Conservation (phyloP, 2,329 filamentous ascomycete genomes). For the Zasmidium citrigriseum region DNA sequence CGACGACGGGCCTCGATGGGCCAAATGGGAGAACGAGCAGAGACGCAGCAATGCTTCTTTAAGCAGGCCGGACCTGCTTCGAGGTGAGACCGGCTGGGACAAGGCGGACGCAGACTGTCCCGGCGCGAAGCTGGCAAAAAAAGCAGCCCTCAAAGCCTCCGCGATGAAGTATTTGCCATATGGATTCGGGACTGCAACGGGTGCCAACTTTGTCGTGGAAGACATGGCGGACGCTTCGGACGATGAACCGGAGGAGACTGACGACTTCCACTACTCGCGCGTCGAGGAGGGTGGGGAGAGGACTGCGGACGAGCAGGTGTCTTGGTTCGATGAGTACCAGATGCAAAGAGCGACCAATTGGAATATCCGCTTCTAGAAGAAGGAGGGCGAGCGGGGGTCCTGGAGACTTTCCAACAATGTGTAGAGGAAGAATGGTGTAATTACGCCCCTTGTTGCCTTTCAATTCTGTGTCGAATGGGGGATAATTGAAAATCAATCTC, state of each 20-base stretch:
- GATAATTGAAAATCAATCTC: no score
- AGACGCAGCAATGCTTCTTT: no score
- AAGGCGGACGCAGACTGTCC: neutral
- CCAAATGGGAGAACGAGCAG: neutral
- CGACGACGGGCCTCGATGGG: neutral
- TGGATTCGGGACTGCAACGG: constrained; percentile 42
- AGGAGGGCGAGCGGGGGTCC: no score
- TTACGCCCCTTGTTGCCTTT: no score
- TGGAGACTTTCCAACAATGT: no score
- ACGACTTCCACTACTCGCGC: constrained; percentile 19
- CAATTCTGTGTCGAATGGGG: no score
- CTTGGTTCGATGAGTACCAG: constrained; percentile 24
- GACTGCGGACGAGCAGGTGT: constrained; percentile 7
- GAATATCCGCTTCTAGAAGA: neutral
- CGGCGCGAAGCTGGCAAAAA: neutral
- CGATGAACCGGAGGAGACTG: constrained; percentile 16
- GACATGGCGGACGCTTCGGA: constrained; percentile 43
- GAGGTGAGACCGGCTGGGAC: neutral
- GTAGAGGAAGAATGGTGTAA: no score
- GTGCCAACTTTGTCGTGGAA: constrained; percentile 48
- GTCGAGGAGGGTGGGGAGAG: constrained; percentile 4
- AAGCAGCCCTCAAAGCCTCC: neutral
- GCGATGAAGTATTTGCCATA: neutral
- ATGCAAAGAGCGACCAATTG: constrained; percentile 13
- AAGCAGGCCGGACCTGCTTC: no score